phyloP scores from a whole-genome alignment of 169 alveolate genomes.

The Blepharisma undulans region DNA sequence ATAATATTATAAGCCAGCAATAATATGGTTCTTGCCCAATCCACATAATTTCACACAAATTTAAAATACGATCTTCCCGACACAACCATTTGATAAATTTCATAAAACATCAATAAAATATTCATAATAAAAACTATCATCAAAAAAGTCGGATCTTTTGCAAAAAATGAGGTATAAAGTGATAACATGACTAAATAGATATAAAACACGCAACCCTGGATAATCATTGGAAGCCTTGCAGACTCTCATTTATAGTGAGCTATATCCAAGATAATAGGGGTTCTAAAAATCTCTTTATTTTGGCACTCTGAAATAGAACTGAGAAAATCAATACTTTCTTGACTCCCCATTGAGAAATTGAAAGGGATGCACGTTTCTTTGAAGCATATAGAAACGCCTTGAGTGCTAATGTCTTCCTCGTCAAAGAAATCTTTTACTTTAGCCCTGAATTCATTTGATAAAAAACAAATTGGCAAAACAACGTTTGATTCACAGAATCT shows the following conservation, averaged over 20 bases:
- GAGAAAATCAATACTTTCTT: slow-evolving; percentile 2
- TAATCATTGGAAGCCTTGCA: background rate
- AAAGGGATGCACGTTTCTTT: background rate
- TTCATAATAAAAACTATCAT: background rate
- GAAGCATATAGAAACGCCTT: slow-evolving; percentile 8
- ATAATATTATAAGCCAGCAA: background rate
- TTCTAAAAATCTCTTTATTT: slow-evolving; percentile 5
- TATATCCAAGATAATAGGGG: background rate
- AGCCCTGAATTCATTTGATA: background rate
- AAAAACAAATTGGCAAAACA: background rate
- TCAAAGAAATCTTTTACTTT: background rate
- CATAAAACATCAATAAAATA: background rate
- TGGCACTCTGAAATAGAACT: background rate
- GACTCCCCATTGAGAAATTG: background rate
- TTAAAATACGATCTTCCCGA: background rate
- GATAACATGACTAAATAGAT: background rate
- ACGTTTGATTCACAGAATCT: background rate
- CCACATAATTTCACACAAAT: slow-evolving; percentile 6
- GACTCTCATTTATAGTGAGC: background rate
- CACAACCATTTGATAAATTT: background rate
- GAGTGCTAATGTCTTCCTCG: background rate
- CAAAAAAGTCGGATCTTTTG: background rate
- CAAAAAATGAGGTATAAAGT: background rate
- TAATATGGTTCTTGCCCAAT: background rate
- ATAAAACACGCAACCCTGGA: background rate